These are phyloP conservation scores for Eudorina sp. DNA, from an alignment of 139 green algal genomes.

Conservation along the genomic window DNA sequence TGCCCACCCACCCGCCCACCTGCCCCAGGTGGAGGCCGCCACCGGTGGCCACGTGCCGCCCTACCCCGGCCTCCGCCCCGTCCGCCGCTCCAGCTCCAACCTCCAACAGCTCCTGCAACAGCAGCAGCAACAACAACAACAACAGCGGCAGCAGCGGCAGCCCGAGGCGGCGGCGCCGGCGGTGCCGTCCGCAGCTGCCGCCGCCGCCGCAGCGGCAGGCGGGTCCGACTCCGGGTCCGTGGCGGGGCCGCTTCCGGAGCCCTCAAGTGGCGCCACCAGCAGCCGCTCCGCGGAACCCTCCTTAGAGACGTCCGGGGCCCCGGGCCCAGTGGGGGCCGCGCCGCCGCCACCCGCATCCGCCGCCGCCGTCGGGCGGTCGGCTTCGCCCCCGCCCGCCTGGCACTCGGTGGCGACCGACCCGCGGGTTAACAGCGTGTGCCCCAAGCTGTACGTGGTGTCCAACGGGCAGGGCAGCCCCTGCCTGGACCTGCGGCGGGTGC, in stretches of 20 bases:
- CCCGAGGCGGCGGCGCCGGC: background rate
- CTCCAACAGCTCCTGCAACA: background rate
- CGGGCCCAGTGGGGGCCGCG: background rate
- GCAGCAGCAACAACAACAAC: background rate
- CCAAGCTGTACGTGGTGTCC: slow-evolving; percentile 84
- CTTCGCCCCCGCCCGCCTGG: slow-evolving; percentile 40
- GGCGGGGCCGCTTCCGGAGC: too few species aligned
- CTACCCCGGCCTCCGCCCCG: slow-evolving; percentile 40
- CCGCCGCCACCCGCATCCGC: background rate
- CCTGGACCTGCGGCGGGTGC: slow-evolving; percentile 93
- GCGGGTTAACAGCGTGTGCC: slow-evolving; percentile 38
- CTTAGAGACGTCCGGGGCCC: too few species aligned
- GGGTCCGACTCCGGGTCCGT: too few species aligned
- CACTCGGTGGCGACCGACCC: slow-evolving; percentile 40
- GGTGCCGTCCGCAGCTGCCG: background rate
- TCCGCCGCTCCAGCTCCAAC: slow-evolving; percentile 32
- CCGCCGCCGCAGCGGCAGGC: background rate
- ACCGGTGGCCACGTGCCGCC: slow-evolving; percentile 48
- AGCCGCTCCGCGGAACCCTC: too few species aligned
- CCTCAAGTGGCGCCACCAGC: too few species aligned
- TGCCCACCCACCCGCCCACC: background rate
- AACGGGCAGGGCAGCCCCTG: slow-evolving; percentile 94
- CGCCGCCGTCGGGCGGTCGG: background rate
- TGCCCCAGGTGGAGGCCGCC: slow-evolving; percentile 1
- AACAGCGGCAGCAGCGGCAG: background rate